Conservation (phyloP, 495 filamentous ascomycete genomes). For the Parachaetomium inaequale region DNA sequence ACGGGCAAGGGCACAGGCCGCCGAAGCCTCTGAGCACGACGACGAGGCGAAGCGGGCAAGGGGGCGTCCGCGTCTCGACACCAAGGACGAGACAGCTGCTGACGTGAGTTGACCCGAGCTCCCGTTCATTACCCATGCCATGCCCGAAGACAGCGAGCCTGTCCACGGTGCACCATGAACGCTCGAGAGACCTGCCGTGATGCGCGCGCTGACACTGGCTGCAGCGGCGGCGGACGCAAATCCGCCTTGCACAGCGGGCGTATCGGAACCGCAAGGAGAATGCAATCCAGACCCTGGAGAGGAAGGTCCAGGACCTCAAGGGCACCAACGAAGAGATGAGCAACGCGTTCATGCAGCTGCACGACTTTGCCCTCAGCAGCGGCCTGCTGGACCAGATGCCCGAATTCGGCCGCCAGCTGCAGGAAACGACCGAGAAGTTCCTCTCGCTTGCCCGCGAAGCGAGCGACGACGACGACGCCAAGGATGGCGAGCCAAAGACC, state of each 20-base stretch:
- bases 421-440: conserved; percentile 43
- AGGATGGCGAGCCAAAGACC: conserved; percentile 25
- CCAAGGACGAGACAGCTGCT: conserved; percentile 60
- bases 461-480: conserved; percentile 34
- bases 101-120: conserved; percentile 44
- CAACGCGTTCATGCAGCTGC: conserved; percentile 65
- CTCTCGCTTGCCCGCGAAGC: conserved; percentile 40
- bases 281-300: conserved; percentile 69
- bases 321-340: conserved; percentile 69
- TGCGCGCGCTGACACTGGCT: conserved; percentile 18
- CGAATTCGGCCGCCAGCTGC: conserved; percentile 50
- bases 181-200: not conserved
- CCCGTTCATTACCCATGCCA: too few species aligned
- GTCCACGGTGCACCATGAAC: too few species aligned
- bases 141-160: too few species aligned
- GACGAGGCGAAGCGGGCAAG: conserved; percentile 52
- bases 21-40: conserved; percentile 27
- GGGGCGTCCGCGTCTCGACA: conserved; percentile 67
- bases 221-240: conserved; percentile 81
- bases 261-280: conserved; percentile 83
- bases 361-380: conserved; percentile 54
- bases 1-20: conserved; percentile 21
- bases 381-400: conserved; percentile 49
- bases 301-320: conserved; percentile 61
- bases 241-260: conserved; percentile 77